Conservation (phyloP, 2,329 filamentous ascomycete species). For the Aspergillus fijiensis region DNA sequence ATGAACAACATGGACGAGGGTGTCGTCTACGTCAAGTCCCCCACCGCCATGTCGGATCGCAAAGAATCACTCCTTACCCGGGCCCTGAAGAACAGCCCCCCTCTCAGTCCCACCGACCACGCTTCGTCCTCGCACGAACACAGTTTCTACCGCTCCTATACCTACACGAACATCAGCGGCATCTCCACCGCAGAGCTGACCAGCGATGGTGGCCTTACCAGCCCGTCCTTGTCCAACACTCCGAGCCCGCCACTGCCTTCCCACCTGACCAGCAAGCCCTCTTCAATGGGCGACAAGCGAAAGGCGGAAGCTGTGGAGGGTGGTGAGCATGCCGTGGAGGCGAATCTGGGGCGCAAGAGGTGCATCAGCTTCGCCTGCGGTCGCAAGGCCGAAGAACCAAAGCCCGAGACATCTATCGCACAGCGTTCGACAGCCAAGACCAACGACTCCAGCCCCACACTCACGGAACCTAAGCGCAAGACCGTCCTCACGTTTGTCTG, state of each 20-base stretch:
- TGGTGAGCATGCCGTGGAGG: constrained; percentile 59
- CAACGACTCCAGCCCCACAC: constrained; percentile 14
- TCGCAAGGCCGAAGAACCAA: constrained; percentile 56
- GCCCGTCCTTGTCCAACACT: constrained; percentile 80
- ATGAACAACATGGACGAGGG: constrained; percentile 29
- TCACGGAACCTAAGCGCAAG: constrained; percentile 42
- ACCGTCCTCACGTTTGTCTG: constrained; percentile 50
- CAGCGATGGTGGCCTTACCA: constrained; percentile 90
- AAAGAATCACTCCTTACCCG: constrained; percentile 84
- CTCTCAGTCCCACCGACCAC: constrained; percentile 44
- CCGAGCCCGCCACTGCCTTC: constrained; percentile 77
- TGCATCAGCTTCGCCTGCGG: constrained; percentile 92
- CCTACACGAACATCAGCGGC: constrained; percentile 73
- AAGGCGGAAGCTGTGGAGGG: constrained; percentile 37
- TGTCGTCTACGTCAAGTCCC: constrained; percentile 49
- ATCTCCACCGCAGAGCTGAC: constrained; percentile 87
- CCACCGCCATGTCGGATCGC: constrained; percentile 51
- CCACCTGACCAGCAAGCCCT: constrained; percentile 32
- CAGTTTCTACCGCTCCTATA: constrained; percentile 58
- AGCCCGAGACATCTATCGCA: constrained; percentile 27
- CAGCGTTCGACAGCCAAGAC: constrained; percentile 27
- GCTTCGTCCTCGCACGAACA: constrained; percentile 42
- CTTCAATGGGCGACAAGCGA: constrained; percentile 15
- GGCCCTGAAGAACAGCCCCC: constrained; percentile 69
- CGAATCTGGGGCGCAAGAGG: constrained; percentile 71